A percentile compares a stretch with the other conserved stretches of the same genome.
Evolutionary conservation across 257 asterid species (phyloP).

Genomic region (Gynochthodes officinalis): DNA sequence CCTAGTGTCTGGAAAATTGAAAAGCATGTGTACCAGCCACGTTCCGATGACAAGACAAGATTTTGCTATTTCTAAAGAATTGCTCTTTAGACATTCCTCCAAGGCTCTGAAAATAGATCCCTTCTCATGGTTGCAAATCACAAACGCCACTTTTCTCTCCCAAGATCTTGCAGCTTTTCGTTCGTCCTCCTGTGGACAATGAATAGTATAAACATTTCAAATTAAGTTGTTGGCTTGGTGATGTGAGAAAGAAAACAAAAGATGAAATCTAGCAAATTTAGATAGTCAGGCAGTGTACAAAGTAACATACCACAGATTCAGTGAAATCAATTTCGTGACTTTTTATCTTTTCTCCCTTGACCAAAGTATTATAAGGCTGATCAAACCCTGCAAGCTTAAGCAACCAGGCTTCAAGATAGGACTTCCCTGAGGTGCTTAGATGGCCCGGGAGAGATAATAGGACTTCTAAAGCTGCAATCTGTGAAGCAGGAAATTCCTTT

Average conservation of each 20-base stretch:
- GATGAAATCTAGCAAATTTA: not conserved
- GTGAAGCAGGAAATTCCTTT: constrained; percentile 69
- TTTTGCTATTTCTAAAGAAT: constrained; percentile 66
- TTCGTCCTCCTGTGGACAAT: constrained; percentile 54
- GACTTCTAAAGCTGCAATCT: constrained; percentile 55
- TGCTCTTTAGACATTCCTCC: constrained; percentile 67
- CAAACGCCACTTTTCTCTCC: constrained; percentile 71
- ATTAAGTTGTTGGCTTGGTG: not conserved
- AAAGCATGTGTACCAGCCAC: constrained; percentile 78
- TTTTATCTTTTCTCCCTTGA: constrained; percentile 37
- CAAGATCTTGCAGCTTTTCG: constrained; percentile 58
- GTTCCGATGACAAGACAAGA: constrained; percentile 60
- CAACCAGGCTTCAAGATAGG: constrained; percentile 57
- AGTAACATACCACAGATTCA: constrained; percentile 39
- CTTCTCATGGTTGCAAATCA: constrained; percentile 64
- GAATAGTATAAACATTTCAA: not conserved
- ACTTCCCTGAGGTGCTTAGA: constrained; percentile 39
- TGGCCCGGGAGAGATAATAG: constrained; percentile 61
- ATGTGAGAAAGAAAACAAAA: not conserved
- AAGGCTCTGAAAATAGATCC: constrained; percentile 63
- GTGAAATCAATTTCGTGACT: constrained; percentile 30
- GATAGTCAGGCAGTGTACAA: not conserved
- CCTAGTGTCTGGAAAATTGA: constrained; percentile 63
- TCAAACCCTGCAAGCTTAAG: constrained; percentile 63
- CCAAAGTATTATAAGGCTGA: constrained; percentile 38